phyloP scores from a whole-genome alignment of 345 rosid species.

The Gossypium arboreum region DNA sequence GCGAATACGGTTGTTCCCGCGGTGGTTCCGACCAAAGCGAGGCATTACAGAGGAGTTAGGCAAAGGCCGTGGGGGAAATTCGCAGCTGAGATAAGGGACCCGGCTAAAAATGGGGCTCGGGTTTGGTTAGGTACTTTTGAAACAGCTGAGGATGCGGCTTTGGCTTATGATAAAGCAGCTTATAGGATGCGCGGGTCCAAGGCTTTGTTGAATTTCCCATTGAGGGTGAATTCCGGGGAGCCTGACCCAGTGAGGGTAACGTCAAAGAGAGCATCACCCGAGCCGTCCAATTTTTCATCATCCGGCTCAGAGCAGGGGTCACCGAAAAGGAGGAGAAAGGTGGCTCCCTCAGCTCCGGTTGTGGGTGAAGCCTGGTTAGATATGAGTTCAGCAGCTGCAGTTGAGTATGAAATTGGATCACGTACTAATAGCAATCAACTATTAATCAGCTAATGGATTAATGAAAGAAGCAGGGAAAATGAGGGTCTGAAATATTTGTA shows the following conservation, averaged over 20 bases:
- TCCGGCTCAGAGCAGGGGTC: slow-evolving; percentile 38
- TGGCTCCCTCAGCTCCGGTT: slow-evolving; percentile 17
- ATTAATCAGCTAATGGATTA: slow-evolving; percentile 21
- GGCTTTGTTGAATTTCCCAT: slow-evolving; percentile 85
- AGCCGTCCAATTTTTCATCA: slow-evolving; percentile 42
- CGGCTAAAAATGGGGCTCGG: slow-evolving; percentile 95
- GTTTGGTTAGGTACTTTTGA: slow-evolving; percentile 98
- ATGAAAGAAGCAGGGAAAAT: background rate
- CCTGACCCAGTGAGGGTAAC: slow-evolving; percentile 91
- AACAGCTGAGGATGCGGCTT: slow-evolving; percentile 97
- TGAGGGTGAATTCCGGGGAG: slow-evolving; percentile 85
- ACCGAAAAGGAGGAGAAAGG: slow-evolving; percentile 59
- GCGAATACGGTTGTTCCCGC: slow-evolving; percentile 3
- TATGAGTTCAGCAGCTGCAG: slow-evolving; percentile 21
- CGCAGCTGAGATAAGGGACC: slow-evolving; percentile 99
- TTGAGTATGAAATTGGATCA: slow-evolving; percentile 35
- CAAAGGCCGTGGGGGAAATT: slow-evolving; percentile 99
- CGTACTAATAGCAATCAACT: slow-evolving; percentile 27
- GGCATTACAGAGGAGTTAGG: slow-evolving; percentile 93
- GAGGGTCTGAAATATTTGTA: background rate
- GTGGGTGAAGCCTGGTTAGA: slow-evolving; percentile 26
- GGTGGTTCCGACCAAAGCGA: slow-evolving; percentile 43
- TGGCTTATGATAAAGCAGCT: slow-evolving; percentile 95
- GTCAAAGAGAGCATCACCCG: slow-evolving; percentile 68
- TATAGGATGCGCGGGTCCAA: slow-evolving; percentile 95